Evolutionary conservation across 2,329 filamentous ascomycete genomes (phyloP).

Genomic region (Fusarium sp.): DNA sequence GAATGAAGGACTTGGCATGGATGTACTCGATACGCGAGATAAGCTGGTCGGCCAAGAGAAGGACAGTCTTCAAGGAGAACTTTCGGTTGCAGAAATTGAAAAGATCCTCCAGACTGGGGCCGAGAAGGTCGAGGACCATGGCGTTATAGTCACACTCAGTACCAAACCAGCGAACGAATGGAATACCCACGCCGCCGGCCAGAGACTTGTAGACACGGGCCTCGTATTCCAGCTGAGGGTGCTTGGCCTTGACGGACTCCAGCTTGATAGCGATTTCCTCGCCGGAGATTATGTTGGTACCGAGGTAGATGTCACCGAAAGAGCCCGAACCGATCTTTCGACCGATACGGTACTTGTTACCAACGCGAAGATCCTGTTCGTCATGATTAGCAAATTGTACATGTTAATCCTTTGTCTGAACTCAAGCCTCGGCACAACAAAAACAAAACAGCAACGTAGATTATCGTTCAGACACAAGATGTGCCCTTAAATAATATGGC

Average conservation of each 20-base stretch:
- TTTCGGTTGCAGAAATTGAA: slow-evolving; percentile 99
- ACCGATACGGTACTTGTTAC: slow-evolving; percentile 99
- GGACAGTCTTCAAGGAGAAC: slow-evolving; percentile 98
- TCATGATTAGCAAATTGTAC: slow-evolving; percentile 32
- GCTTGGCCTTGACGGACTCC: slow-evolving; percentile 99
- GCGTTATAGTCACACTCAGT: slow-evolving; percentile 99
- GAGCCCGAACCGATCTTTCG: slow-evolving; percentile 98
- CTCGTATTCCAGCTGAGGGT: slow-evolving; percentile 98
- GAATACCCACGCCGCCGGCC: slow-evolving; percentile 96
- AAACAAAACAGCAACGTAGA: not conserved
- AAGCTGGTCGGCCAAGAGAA: slow-evolving; percentile 95
- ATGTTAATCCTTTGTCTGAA: not conserved
- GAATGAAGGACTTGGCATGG: slow-evolving; percentile 99
- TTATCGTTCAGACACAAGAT: not conserved
- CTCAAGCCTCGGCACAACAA: not conserved
- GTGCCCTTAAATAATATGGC: not conserved
- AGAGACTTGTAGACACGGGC: slow-evolving; percentile 92
- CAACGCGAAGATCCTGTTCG: slow-evolving; percentile 91
- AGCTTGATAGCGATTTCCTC: slow-evolving; percentile 99
- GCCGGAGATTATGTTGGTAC: slow-evolving; percentile 99
- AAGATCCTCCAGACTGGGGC: slow-evolving; percentile 93
- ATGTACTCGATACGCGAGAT: slow-evolving; percentile 99
- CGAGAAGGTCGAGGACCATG: slow-evolving; percentile 97
- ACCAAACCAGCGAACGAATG: slow-evolving; percentile 99
- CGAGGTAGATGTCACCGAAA: slow-evolving; percentile 98